These are phyloP conservation scores for Ceratocystis harringtonii DNA, from an alignment of 2,329 filamentous ascomycete species.

Conservation along the genomic window DNA sequence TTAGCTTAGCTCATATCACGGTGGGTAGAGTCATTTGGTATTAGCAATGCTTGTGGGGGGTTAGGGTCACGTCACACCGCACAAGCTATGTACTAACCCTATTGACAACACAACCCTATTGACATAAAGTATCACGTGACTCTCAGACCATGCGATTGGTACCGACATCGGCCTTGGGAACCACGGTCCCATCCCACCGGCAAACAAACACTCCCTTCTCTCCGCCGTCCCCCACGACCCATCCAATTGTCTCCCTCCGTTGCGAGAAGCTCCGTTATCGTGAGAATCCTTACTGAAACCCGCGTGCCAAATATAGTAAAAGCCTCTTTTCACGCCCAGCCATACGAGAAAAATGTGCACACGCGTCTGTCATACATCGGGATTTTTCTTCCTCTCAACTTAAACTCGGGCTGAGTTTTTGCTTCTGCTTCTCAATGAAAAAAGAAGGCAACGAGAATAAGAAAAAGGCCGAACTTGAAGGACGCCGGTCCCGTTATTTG, in stretches of 20 bases:
- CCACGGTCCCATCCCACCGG: neutral
- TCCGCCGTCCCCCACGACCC: neutral
- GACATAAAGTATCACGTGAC: rapidly evolving
- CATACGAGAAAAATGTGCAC: neutral
- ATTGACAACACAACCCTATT: neutral
- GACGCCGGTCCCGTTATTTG: neutral
- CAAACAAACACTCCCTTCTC: neutral
- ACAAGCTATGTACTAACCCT: neutral
- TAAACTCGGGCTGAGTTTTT: constrained; percentile 2
- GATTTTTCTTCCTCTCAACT: neutral
- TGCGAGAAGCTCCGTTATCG: neutral
- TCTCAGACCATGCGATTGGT: rapidly evolving
- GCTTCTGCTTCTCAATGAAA: neutral
- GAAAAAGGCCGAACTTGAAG: neutral
- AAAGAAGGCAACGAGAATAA: neutral
- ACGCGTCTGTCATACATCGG: constrained; percentile 1
- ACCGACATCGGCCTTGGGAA: neutral
- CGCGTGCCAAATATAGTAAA: neutral
- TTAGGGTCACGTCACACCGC: neutral
- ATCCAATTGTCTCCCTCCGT: neutral
- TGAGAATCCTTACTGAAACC: neutral
- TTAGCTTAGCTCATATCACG: neutral
- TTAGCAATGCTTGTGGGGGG: neutral
- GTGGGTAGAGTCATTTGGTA: neutral
- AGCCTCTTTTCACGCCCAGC: neutral